These are phyloP conservation scores for Mucor piriformis DNA, from an alignment of 371 early-diverging fungal species.

Conservation along the genomic window DNA sequence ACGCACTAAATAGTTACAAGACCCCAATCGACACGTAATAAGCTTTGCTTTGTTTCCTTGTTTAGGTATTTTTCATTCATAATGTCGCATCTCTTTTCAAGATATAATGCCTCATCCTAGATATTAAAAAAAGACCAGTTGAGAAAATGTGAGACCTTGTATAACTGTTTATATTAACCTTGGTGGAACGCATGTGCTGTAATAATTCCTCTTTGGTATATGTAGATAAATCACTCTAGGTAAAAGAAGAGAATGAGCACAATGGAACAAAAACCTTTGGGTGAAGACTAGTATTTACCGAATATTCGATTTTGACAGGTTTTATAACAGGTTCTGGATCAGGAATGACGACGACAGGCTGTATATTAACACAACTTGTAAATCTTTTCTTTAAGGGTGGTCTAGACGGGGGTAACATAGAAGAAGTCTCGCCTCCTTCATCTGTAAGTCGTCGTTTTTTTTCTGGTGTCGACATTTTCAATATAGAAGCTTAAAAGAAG, in stretches of 20 bases:
- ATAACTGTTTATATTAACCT: constrained; percentile 1
- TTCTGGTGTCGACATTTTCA: constrained; percentile 3
- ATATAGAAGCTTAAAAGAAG: not conserved
- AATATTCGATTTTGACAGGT: not conserved
- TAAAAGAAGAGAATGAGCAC: not conserved
- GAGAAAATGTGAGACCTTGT: not conserved
- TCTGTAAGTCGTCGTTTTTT: constrained; percentile 6
- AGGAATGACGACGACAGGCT: not conserved
- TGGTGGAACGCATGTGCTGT: constrained; percentile 23
- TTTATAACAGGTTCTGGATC: not conserved
- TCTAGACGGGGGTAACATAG: constrained; percentile 17
- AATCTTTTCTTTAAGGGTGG: constrained; percentile 37
- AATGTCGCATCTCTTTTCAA: constrained; percentile 11
- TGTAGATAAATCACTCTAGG: constrained; percentile 13
- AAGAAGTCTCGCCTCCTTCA: constrained; percentile 1
- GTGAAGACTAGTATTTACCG: not conserved
- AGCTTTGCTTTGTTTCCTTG: constrained; percentile 22
- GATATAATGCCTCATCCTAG: constrained; percentile 13
- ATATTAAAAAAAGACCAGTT: not conserved
- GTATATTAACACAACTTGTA: constrained; percentile 23
- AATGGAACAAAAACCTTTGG: no score
- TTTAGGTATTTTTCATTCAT: constrained; percentile 12
- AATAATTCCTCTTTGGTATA: constrained; percentile 25
- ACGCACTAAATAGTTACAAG: constrained; percentile 10
- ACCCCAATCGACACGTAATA: constrained; percentile 24